A percentile compares a stretch with the other conserved stretches of the same genome.
phyloP scores from a whole-genome alignment of 2,329 filamentous ascomycete genomes.

The Pseudopyrenochaeta lycopersici region DNA sequence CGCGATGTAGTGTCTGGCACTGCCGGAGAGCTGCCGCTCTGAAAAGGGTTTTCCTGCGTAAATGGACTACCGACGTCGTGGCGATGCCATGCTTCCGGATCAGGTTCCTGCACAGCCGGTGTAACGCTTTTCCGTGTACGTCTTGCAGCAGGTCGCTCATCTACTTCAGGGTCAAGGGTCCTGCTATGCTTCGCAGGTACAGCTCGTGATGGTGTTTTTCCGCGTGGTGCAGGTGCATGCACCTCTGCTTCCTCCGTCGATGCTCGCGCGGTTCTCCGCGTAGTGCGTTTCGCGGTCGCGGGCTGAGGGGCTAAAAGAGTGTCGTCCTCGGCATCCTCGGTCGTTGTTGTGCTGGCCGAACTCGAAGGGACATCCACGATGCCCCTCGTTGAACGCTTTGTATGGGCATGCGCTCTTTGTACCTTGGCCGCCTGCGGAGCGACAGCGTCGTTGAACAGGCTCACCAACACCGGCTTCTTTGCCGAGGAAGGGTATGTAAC shows the following conservation, averaged over 20 bases:
- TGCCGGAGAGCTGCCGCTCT: constrained; percentile 79
- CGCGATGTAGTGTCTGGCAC: constrained; percentile 44
- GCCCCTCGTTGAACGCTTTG: constrained; percentile 86
- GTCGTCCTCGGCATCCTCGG: constrained; percentile 63
- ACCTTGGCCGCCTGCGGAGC: constrained; percentile 81
- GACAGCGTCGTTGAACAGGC: constrained; percentile 82
- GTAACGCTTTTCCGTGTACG: constrained; percentile 51
- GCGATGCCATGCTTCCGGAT: constrained; percentile 60
- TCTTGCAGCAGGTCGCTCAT: constrained; percentile 44
- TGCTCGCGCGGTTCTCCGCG: constrained; percentile 52
- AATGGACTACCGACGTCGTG: constrained; percentile 72
- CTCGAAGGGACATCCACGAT: constrained; percentile 75
- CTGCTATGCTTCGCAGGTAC: constrained; percentile 56
- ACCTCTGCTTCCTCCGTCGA: constrained; percentile 48
- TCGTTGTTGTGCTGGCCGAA: constrained; percentile 66
- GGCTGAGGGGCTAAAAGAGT: constrained; percentile 55
- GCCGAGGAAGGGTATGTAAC: constrained; percentile 85
- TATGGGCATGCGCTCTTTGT: constrained; percentile 75
- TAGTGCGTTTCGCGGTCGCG: constrained; percentile 32
- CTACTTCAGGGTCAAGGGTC: constrained; percentile 45
- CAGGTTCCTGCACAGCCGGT: constrained; percentile 54
- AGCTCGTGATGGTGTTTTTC: constrained; percentile 47
- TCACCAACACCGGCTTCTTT: constrained; percentile 89
- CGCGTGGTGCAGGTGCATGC: constrained; percentile 23
- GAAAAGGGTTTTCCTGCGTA: constrained; percentile 91